Percentiles rank a stretch among this genome's conserved stretches.
phyloP scores from a whole-genome alignment of 768 basidiomycete species.

The Amyloporia xantha region DNA sequence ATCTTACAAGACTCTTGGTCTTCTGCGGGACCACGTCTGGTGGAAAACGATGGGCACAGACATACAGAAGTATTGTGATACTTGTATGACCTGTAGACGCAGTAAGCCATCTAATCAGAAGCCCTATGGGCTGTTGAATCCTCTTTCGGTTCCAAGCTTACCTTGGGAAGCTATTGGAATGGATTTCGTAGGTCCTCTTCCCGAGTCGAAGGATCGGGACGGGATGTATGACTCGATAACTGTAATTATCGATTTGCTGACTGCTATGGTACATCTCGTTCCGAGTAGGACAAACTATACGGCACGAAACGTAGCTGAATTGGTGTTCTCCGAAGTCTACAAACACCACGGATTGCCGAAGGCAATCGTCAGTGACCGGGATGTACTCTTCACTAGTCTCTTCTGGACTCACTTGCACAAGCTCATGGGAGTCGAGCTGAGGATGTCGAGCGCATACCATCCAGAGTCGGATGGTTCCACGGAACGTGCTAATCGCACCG shows the following conservation, averaged over 20 bases:
- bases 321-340: conserved; percentile 29
- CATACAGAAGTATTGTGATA: conserved; percentile 18
- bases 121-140: conserved; percentile 25
- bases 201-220: conserved; percentile 17
- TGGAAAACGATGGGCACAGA: conserved; percentile 30
- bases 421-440: conserved; percentile 16
- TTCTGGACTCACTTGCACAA: conserved; percentile 26
- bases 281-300: conserved; percentile 23
- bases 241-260: conserved; percentile 19
- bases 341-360: conserved; percentile 30
- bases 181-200: conserved; percentile 34
- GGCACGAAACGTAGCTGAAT: conserved; percentile 27
- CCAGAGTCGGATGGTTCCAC: conserved; percentile 27
- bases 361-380: conserved; percentile 23
- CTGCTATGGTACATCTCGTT: conserved; percentile 21
- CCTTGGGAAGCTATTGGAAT: conserved; percentile 35
- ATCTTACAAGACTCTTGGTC: conserved; percentile 25
- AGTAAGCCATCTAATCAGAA: conserved; percentile 16
- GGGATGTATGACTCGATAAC: conserved; percentile 19
- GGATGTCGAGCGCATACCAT: conserved; percentile 24
- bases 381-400: conserved; percentile 26
- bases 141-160: conserved; percentile 20
- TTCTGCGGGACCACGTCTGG: conserved; percentile 31
- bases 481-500: conserved; percentile 16
- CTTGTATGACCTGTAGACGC: conserved; percentile 16